Percentiles rank a stretch among this genome's conserved stretches.
These are phyloP conservation scores for Lachnellula occidentalis DNA, from an alignment of 2,329 filamentous ascomycete species.

Conservation along the genomic window DNA sequence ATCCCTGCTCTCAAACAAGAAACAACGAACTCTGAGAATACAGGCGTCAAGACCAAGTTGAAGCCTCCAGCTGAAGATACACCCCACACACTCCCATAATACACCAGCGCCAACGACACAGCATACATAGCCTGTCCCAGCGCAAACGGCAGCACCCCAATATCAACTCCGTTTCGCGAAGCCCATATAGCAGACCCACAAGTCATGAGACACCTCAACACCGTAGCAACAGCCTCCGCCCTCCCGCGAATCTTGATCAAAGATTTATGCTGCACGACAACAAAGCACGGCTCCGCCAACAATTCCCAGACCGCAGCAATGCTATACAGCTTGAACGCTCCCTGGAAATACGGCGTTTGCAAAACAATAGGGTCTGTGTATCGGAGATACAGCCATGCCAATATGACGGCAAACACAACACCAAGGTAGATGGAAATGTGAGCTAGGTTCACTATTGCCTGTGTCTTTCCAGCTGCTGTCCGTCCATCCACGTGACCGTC, in stretches of 20 bases:
- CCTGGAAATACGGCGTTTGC: constrained; percentile 56
- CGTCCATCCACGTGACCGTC: constrained; percentile 22
- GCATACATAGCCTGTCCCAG: constrained; percentile 80
- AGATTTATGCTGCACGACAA: constrained; percentile 76
- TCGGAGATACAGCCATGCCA: constrained; percentile 64
- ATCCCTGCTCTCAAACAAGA: background rate
- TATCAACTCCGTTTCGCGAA: constrained; percentile 42
- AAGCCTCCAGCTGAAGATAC: constrained; percentile 57
- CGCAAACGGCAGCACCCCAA: constrained; percentile 84
- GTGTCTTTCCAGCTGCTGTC: constrained; percentile 42
- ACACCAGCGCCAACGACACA: constrained; percentile 61
- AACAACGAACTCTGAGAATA: constrained; percentile 30
- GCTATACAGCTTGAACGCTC: constrained; percentile 50
- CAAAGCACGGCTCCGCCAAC: constrained; percentile 81
- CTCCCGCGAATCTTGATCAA: constrained; percentile 73
- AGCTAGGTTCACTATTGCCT: constrained; percentile 82
- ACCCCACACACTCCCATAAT: constrained; percentile 54
- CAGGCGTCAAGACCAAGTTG: constrained; percentile 54
- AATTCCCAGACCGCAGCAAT: constrained; percentile 65
- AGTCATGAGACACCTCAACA: constrained; percentile 69
- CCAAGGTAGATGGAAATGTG: constrained; percentile 73
- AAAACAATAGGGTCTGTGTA: constrained; percentile 45
- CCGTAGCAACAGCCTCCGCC: constrained; percentile 78
- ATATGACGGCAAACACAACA: constrained; percentile 52
- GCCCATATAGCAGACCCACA: constrained; percentile 66